Evolutionary conservation across 441 rosid species (phyloP), one percentile per base, ranked within the genome.

Genomic region (Adansonia rubrostipa): DNA sequence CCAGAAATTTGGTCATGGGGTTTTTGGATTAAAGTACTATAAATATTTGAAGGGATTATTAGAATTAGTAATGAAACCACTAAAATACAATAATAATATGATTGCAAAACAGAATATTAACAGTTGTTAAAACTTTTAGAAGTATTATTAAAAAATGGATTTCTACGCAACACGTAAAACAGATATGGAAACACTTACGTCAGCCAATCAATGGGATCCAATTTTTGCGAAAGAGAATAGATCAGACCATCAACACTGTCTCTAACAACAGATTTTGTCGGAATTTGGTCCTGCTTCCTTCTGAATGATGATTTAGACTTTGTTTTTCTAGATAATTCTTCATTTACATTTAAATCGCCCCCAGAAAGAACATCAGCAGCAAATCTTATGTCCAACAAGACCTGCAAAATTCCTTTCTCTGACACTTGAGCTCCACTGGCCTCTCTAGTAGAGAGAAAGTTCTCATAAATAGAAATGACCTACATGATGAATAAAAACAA

Each of bases 141-240:
- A 56, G 8, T n/a, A 15, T 36, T 11, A 73, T 36, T 33, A 73
- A 56, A 72, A 33, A 42, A 56, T 40, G 19, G 13, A 74, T 9
- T 56, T 73, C 11, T 42, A 2, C 44, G 58, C 77, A 65, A 58
- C 42, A 57, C 33, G 10, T 73, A 33, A 10, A 71, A 17, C 24
- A 36, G 20, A 1, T 70, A 71, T 15, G 1, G 48, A 71, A 78
- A 76, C 80, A 80, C 97, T 89, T 88, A 96, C 98, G 99, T 96
- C 56, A 88, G 97, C 99, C 99, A 93, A 83, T 96, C 99, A 83
- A 96, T 94, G 63, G 98, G 98, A 87, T 96, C 99, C 86, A 96
- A 84, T 81, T 91, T 90, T 82, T 92, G 92, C 28, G 96, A 84
- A 80, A 92, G 89, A 60, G 72, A 79, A 77, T 82, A 79, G 71